A percentile compares a stretch with the other conserved stretches of the same genome.
Evolutionary conservation across 805 yeast species (phyloP).

Genomic region (Metschnikowia shivogae): DNA sequence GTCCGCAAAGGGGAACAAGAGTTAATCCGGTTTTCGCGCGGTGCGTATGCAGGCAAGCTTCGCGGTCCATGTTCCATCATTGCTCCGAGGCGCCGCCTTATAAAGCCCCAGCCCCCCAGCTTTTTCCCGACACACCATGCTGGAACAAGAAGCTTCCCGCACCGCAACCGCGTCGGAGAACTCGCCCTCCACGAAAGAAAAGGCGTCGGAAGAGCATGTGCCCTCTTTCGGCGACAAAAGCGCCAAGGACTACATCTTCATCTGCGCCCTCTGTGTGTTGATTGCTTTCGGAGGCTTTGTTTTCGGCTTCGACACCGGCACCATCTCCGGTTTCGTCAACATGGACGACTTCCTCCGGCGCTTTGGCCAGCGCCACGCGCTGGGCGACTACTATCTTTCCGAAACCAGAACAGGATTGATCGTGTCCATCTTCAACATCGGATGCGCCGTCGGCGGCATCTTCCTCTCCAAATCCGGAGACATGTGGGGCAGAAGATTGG

Average conservation of each 20-base stretch:
- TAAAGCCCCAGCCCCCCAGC: not conserved
- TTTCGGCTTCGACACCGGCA: slow-evolving; percentile 78
- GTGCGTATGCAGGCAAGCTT: not conserved
- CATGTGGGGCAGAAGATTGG: slow-evolving; percentile 54
- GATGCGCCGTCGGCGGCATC: slow-evolving; percentile 72
- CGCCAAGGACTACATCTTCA: slow-evolving; percentile 22
- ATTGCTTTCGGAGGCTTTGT: slow-evolving; percentile 77
- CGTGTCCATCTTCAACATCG: slow-evolving; percentile 57
- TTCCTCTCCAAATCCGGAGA: slow-evolving; percentile 56
- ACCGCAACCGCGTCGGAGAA: slow-evolving; percentile 6
- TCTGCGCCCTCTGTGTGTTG: slow-evolving; percentile 44
- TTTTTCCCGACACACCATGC: not conserved
- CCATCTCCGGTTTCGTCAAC: slow-evolving; percentile 67
- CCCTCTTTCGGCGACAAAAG: slow-evolving; percentile 11
- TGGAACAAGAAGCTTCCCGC: slow-evolving; percentile 7
- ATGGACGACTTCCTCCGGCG: slow-evolving; percentile 52
- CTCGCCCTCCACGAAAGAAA: slow-evolving; percentile 7
- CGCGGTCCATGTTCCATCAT: not conserved
- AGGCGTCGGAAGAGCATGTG: slow-evolving; percentile 3
- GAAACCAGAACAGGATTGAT: slow-evolving; percentile 49
- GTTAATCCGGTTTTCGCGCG: slow-evolving; percentile 1
- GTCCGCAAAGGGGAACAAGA: slow-evolving; percentile 1
- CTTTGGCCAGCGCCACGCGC: slow-evolving; percentile 44
- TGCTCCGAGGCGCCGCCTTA: not conserved
- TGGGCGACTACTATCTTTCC: slow-evolving; percentile 43